A percentile compares a stretch with the other conserved stretches of the same genome.
Evolutionary conservation across 176 grass and related monocot genomes (phyloP).

Genomic region (Tillandsia fasciculata): DNA sequence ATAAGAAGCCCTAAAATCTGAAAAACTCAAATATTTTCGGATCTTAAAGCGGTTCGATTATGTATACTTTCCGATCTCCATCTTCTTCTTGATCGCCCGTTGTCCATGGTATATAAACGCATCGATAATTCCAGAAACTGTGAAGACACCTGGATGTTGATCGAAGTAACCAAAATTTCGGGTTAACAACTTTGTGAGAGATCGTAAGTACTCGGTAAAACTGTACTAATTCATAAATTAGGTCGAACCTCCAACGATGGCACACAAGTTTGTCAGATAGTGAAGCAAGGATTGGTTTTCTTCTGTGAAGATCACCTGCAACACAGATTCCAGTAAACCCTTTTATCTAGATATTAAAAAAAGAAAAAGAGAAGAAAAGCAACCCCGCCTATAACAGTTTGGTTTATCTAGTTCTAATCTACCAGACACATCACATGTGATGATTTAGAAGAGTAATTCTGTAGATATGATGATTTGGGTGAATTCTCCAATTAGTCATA

Average conservation of each 20-base stretch:
- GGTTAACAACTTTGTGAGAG: background rate
- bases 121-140: slow-evolving; percentile 88
- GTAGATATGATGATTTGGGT: no score
- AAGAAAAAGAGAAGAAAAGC: no score
- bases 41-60: slow-evolving; percentile 23
- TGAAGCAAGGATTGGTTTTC: slow-evolving; percentile 72
- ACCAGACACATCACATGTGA: no score
- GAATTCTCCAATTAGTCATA: no score
- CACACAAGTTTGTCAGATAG: slow-evolving; percentile 86
- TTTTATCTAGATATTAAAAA: slow-evolving; percentile 5
- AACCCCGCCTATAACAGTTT: no score
- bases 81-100: slow-evolving; percentile 89
- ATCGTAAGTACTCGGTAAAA: slow-evolving; percentile 4
- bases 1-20: background rate
- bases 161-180: background rate
- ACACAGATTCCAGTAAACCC: slow-evolving; percentile 1
- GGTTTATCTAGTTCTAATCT: no score
- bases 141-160: slow-evolving; percentile 71
- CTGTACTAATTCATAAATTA: background rate
- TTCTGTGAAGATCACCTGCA: slow-evolving; percentile 90
- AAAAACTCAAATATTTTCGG: background rate
- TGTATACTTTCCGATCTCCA: slow-evolving; percentile 86
- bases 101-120: slow-evolving; percentile 91
- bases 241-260: slow-evolving; percentile 80
- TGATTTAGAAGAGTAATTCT: no score